Evolutionary conservation across 768 basidiomycete genomes (phyloP).

Genomic region (Termitomyces sp.): DNA sequence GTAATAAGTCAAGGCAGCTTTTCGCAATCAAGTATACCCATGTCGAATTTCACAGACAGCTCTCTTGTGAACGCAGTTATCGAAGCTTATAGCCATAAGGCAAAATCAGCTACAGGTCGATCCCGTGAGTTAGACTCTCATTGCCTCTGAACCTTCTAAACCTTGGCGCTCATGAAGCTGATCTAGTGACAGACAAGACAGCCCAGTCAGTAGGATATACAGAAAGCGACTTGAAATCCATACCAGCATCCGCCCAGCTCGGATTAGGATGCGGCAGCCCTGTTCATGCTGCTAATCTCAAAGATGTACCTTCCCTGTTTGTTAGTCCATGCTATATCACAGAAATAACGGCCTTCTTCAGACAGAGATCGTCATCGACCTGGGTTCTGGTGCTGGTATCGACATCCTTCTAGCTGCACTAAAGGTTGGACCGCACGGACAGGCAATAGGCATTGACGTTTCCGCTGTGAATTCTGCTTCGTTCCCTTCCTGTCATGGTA

Average conservation of each 20-base stretch:
- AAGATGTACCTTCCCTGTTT: constrained; percentile 30
- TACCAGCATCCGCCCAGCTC: constrained; percentile 43
- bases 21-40: neutral
- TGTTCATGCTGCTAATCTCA: constrained; percentile 40
- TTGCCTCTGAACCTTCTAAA: neutral
- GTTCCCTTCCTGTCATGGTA: neutral
- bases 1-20: too few species aligned
- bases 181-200: constrained; percentile 17
- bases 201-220: constrained; percentile 49
- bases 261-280: constrained; percentile 58
- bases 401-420: constrained; percentile 53
- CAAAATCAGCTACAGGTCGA: constrained; percentile 16
- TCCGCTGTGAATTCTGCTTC: constrained; percentile 34
- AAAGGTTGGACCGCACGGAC: constrained; percentile 46
- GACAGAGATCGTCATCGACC: constrained; percentile 56
- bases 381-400: constrained; percentile 56
- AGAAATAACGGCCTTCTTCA: constrained; percentile 18
- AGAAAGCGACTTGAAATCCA: constrained; percentile 34
- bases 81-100: constrained; percentile 9
- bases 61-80: constrained; percentile 6
- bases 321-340: neutral
- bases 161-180: neutral
- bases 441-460: constrained; percentile 53
- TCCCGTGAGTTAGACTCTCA: neutral
- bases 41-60: constrained; percentile 5